Conservation (phyloP, 305 asterid species). For the Fraxinus floribunda region DNA sequence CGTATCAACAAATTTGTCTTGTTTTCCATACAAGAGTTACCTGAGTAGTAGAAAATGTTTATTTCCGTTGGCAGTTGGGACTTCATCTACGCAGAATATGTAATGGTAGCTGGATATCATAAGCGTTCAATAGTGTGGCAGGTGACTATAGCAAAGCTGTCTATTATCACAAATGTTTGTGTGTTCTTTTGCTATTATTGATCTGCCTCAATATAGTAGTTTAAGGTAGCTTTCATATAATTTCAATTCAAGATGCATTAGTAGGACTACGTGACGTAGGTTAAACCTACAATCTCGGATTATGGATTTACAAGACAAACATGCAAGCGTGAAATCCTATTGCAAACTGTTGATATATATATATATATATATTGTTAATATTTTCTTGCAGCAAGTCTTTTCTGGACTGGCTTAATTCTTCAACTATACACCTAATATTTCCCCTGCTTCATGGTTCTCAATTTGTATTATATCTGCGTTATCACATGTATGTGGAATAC, state of each 20-base stretch:
- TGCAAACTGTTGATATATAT: background rate
- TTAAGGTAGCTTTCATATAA: background rate
- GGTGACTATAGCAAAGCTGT: slow-evolving; percentile 43
- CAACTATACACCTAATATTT: background rate
- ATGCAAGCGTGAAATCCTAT: background rate
- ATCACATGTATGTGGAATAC: background rate
- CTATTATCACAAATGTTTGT: background rate
- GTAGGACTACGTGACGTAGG: background rate
- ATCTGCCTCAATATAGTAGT: background rate
- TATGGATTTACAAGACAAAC: background rate
- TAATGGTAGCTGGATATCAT: slow-evolving; percentile 96
- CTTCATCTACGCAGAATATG: slow-evolving; percentile 96
- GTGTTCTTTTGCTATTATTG: background rate
- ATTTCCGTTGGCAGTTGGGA: slow-evolving; percentile 78
- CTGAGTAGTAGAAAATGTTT: slow-evolving; percentile 2
- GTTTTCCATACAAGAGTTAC: background rate
- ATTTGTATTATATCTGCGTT: background rate
- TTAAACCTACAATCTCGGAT: background rate
- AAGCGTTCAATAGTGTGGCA: slow-evolving; percentile 97
- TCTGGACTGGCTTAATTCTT: background rate
- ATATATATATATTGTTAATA: background rate
- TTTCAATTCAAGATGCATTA: background rate
- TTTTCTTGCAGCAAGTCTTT: background rate
- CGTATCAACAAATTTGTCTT: background rate
- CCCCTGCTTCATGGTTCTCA: background rate